These are phyloP conservation scores for Mortierella sp. DNA, from an alignment of 371 early-diverging fungal genomes.

Conservation along the genomic window DNA sequence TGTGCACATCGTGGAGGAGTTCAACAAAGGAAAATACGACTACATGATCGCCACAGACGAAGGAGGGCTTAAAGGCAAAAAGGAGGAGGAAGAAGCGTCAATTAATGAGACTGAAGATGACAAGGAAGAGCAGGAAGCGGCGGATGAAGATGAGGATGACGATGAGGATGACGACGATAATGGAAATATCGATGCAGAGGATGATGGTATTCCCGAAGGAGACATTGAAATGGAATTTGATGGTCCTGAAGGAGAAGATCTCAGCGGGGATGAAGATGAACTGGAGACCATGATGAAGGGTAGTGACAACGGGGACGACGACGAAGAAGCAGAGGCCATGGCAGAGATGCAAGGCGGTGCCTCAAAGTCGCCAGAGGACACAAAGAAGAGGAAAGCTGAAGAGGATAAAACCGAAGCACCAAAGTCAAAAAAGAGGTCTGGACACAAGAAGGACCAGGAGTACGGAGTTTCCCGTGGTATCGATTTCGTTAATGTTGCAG, in stretches of 20 bases:
- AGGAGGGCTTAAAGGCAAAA: conserved; percentile 75
- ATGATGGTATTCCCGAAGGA: conserved; percentile 46
- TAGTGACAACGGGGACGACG: conserved; percentile 40
- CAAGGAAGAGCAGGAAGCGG: conserved; percentile 38
- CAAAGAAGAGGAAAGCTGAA: conserved; percentile 51
- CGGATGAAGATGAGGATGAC: conserved; percentile 31
- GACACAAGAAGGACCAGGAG: conserved; percentile 76
- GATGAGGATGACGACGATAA: conserved; percentile 40
- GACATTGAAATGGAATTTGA: conserved; percentile 55
- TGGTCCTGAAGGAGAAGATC: conserved; percentile 43
- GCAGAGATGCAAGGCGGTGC: conserved; percentile 32
- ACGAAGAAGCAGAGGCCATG: conserved; percentile 39
- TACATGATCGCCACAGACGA: conserved; percentile 97
- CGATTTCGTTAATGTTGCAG: conserved; percentile 93
- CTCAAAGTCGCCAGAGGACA: conserved; percentile 4
- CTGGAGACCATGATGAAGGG: conserved; percentile 53
- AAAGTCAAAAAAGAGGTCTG: conserved; percentile 57
- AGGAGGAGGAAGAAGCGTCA: conserved; percentile 62
- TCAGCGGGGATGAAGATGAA: conserved; percentile 40
- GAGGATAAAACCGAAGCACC: conserved; percentile 21
- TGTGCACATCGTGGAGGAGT: conserved; percentile 93
- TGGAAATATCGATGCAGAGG: conserved; percentile 20
- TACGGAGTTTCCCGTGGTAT: conserved; percentile 98
- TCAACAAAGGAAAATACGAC: conserved; percentile 96
- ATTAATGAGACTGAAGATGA: conserved; percentile 48